Conservation (phyloP, 169 alveolate species). For the Toxoplasma gondii region DNA sequence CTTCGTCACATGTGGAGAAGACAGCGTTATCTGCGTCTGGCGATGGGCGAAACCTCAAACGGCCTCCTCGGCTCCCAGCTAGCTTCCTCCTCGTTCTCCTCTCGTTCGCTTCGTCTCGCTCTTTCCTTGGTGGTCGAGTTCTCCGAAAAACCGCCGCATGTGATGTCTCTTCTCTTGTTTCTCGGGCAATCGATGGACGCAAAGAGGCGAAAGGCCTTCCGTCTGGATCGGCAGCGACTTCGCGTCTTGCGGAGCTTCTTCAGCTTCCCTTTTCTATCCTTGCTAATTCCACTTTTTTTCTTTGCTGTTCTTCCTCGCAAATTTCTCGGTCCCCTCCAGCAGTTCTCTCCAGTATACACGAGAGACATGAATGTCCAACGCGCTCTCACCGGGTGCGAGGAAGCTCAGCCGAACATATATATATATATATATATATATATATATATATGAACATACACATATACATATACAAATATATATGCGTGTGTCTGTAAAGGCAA, state of each 20-base stretch:
- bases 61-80: background rate
- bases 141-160: background rate
- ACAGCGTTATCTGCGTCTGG: conserved; percentile 21
- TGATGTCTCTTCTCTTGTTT: background rate
- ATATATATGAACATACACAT: background rate
- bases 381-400: too few species aligned
- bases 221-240: background rate
- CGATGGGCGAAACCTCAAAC: background rate
- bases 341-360: too few species aligned
- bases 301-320: too few species aligned
- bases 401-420: background rate
- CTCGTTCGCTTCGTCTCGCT: background rate
- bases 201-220: background rate
- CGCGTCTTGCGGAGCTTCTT: background rate
- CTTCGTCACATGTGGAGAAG: conserved; percentile 24
- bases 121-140: too few species aligned
- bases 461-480: background rate
- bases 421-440: too few species aligned
- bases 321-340: too few species aligned
- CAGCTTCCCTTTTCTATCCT: too few species aligned
- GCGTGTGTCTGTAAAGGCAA: too few species aligned
- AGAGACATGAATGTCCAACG: too few species aligned
- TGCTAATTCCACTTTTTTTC: too few species aligned
- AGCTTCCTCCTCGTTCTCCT: background rate
- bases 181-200: background rate